These are phyloP conservation scores for Starmera stellimalicola DNA, from an alignment of 1,139 yeast genomes.

Conservation along the genomic window DNA sequence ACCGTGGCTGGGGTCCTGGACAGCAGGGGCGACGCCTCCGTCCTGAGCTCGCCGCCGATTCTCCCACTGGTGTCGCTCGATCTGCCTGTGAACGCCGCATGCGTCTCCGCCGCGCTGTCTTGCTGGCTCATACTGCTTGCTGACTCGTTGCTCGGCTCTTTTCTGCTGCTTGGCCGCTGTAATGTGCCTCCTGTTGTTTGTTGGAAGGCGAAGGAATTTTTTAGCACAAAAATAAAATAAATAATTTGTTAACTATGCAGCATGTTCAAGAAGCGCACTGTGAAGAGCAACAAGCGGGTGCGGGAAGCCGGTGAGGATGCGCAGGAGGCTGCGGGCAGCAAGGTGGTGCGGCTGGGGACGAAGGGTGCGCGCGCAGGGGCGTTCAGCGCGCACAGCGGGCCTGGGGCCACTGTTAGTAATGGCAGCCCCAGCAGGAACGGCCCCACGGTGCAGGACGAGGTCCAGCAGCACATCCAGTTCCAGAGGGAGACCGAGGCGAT, in stretches of 20 bases:
- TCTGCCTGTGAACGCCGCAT: slow-evolving; percentile 30
- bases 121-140: background rate
- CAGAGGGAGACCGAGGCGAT: background rate
- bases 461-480: background rate
- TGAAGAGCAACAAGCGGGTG: background rate
- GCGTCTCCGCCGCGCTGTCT: slow-evolving; percentile 22
- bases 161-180: no score
- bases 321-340: background rate
- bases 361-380: no score
- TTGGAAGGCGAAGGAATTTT: no score
- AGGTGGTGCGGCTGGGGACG: background rate
- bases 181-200: no score
- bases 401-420: background rate
- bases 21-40: slow-evolving; percentile 53
- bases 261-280: background rate
- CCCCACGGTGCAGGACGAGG: background rate
- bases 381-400: no score
- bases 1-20: slow-evolving; percentile 87
- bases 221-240: no score
- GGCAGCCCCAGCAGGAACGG: no score
- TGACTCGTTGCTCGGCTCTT: no score
- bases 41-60: slow-evolving; percentile 14
- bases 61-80: slow-evolving; percentile 15
- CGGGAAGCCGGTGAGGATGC: background rate
- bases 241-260: no score